Percentiles rank a stretch among this genome's conserved stretches.
Evolutionary conservation across 2,329 filamentous ascomycete genomes (phyloP).

Genomic region (Ceratocystis harringtonii): DNA sequence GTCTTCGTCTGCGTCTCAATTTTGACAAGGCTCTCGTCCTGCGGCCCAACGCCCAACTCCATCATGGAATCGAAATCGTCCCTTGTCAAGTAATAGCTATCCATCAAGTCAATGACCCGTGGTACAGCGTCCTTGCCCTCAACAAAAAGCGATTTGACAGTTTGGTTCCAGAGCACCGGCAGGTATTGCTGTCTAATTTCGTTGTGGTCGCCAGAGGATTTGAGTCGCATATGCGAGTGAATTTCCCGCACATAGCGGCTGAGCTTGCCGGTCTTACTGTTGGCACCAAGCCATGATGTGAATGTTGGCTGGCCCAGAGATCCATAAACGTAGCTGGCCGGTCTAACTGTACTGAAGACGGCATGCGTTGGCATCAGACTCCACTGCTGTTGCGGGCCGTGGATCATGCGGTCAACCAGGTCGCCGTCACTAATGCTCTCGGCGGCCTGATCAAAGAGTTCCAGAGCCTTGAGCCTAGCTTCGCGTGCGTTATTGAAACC

Average conservation of each 20-base stretch:
- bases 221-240: slow-evolving; percentile 90
- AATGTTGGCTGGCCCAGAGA: slow-evolving; percentile 62
- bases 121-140: slow-evolving; percentile 72
- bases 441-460: slow-evolving; percentile 74
- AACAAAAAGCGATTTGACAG: slow-evolving; percentile 56
- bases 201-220: slow-evolving; percentile 76
- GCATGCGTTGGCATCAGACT: slow-evolving; percentile 94
- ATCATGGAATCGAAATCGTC: slow-evolving; percentile 90
- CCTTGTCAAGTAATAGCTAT: slow-evolving; percentile 85
- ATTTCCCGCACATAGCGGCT: slow-evolving; percentile 79
- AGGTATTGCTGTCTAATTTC: slow-evolving; percentile 92
- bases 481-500: slow-evolving; percentile 47
- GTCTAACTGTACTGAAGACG: slow-evolving; percentile 84
- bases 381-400: slow-evolving; percentile 96
- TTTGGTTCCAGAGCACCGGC: slow-evolving; percentile 69
- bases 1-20: slow-evolving; percentile 78
- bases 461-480: slow-evolving; percentile 64
- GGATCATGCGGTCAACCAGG: slow-evolving; percentile 93
- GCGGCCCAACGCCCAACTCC: slow-evolving; percentile 77
- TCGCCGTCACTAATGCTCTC: slow-evolving; percentile 97
- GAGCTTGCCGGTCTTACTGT: slow-evolving; percentile 71
- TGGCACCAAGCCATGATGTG: slow-evolving; percentile 86
- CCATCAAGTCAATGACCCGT: slow-evolving; percentile 87
- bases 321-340: slow-evolving; percentile 74
- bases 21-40: slow-evolving; percentile 58